These are phyloP conservation scores for Pterula multifida DNA, from an alignment of 1,284 basidiomycete species.

Conservation along the genomic window DNA sequence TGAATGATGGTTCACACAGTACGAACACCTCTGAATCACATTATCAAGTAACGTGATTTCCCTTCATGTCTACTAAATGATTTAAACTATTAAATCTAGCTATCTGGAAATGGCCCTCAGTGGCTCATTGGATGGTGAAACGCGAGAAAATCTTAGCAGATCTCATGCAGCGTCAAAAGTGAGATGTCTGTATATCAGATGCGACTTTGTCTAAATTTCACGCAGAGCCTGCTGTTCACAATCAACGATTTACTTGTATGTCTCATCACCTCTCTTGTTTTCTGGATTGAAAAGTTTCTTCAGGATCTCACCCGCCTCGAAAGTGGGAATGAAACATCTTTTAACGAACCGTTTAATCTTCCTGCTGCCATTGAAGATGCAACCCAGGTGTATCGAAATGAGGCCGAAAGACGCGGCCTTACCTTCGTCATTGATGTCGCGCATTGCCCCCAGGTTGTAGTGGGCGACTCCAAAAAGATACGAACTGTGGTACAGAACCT, in stretches of 20 bases:
- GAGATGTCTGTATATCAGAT: constrained; percentile 5
- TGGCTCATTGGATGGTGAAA: constrained; percentile 67
- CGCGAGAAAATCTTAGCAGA: constrained; percentile 67
- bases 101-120: constrained; percentile 82
- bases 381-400: constrained; percentile 48
- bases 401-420: constrained; percentile 60
- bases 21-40: constrained; percentile 65
- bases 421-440: constrained; percentile 49
- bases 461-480: constrained; percentile 69
- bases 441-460: constrained; percentile 44
- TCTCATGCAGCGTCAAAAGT: constrained; percentile 79
- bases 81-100: too few species aligned
- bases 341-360: constrained; percentile 77
- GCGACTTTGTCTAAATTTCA: constrained; percentile 5
- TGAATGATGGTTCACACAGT: constrained; percentile 29
- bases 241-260: constrained; percentile 75
- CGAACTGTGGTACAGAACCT: constrained; percentile 76
- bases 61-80: constrained; percentile 3
- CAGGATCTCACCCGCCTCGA: constrained; percentile 77
- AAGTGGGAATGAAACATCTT: constrained; percentile 68
- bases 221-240: constrained; percentile 64
- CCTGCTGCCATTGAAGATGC: constrained; percentile 60
- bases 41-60: constrained; percentile 42
- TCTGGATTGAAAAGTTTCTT: too few species aligned
- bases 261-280: constrained; percentile 4